phyloP scores from a whole-genome alignment of 768 basidiomycete species.

The Termitomyces sp. region DNA sequence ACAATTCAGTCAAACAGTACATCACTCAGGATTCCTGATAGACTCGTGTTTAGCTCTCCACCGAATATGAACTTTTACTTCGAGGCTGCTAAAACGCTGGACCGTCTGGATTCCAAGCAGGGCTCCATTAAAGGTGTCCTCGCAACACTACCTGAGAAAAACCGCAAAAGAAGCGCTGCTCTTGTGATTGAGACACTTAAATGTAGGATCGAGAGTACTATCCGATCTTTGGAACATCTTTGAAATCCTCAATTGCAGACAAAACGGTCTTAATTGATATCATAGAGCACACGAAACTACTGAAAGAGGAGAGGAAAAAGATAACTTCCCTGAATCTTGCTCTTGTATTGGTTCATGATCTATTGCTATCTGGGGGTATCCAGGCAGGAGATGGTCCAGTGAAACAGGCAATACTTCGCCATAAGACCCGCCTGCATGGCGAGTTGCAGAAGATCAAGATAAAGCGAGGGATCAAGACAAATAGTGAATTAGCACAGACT shows the following conservation, averaged over 20 bases:
- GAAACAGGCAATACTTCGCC: slow-evolving; percentile 80
- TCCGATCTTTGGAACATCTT: neutral
- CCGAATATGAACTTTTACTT: slow-evolving; percentile 87
- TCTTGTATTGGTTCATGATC: slow-evolving; percentile 86
- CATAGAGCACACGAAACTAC: slow-evolving; percentile 58
- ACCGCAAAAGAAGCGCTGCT: slow-evolving; percentile 73
- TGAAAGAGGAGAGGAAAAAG: slow-evolving; percentile 72
- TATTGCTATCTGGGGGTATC: slow-evolving; percentile 78
- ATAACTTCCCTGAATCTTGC: slow-evolving; percentile 73
- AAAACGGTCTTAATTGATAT: slow-evolving; percentile 69
- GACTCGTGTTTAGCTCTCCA: slow-evolving; percentile 24
- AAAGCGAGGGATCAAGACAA: slow-evolving; percentile 60
- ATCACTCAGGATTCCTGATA: slow-evolving; percentile 13
- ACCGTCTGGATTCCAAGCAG: slow-evolving; percentile 80
- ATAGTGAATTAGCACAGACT: slow-evolving; percentile 55
- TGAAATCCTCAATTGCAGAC: slow-evolving; percentile 41
- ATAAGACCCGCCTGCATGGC: slow-evolving; percentile 83
- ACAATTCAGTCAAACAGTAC: slow-evolving; percentile 12
- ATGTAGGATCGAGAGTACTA: slow-evolving; percentile 49
- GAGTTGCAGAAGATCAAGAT: slow-evolving; percentile 85
- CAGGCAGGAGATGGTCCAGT: slow-evolving; percentile 88
- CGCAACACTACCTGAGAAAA: slow-evolving; percentile 64
- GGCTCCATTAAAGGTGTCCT: slow-evolving; percentile 90
- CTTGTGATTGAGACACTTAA: slow-evolving; percentile 94
- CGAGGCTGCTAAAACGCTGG: slow-evolving; percentile 77